A percentile compares a stretch with the other conserved stretches of the same genome.
These are phyloP conservation scores for Fusarium keratoplasticum DNA, from an alignment of 2,329 filamentous ascomycete genomes.

Conservation along the genomic window DNA sequence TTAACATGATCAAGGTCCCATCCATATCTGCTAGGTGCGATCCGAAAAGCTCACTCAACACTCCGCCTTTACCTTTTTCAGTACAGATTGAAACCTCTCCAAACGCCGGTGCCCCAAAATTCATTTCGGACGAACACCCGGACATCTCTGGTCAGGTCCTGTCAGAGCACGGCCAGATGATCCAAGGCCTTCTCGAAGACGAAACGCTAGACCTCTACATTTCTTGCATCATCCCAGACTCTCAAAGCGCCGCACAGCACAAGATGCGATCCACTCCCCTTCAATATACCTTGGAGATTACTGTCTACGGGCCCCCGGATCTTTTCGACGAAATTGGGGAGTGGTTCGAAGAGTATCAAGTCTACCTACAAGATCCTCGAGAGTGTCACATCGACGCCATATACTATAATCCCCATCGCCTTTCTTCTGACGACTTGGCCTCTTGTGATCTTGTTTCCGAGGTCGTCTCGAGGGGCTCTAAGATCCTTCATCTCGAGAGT, in stretches of 20 bases:
- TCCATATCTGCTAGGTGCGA: conserved; percentile 6
- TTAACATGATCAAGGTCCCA: not conserved
- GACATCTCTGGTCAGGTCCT: not conserved
- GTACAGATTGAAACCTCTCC: too few species aligned
- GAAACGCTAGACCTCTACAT: not conserved
- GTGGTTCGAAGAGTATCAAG: conserved; percentile 47
- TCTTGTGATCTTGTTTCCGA: conserved; percentile 10
- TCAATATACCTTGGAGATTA: conserved; percentile 33
- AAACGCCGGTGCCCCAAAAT: too few species aligned
- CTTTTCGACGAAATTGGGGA: conserved; percentile 45
- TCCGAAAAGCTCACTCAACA: accelerated
- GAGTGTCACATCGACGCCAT: conserved; percentile 40
- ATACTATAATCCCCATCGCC: conserved; percentile 53
- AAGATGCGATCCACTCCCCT: not conserved
- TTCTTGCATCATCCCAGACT: not conserved
- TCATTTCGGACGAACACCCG: too few species aligned
- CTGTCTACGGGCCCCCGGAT: conserved; percentile 45
- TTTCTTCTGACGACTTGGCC: conserved; percentile 32
- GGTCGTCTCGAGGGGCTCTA: not conserved
- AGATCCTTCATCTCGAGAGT: not conserved
- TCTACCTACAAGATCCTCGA: conserved; percentile 51
- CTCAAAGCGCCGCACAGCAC: not conserved
- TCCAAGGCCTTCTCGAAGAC: conserved; percentile 28
- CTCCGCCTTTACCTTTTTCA: not conserved
- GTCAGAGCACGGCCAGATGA: conserved; percentile 18